Evolutionary conservation across 1,284 basidiomycete species (phyloP).

Genomic region (Trichosporon sp.): DNA sequence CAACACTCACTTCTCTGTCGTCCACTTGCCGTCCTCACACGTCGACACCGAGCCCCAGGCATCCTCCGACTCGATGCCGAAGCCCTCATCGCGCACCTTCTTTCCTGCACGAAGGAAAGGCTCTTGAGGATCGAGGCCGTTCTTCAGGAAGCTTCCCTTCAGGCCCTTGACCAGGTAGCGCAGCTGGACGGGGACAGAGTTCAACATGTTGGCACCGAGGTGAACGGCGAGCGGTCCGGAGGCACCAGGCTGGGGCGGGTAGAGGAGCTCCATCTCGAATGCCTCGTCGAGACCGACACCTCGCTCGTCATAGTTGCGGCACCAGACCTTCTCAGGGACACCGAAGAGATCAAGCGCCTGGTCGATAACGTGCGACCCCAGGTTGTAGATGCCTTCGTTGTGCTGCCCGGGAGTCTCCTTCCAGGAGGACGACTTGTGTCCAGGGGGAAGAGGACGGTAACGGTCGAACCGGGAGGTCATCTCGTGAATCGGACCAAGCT

Average conservation of each 20-base stretch:
- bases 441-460: slow-evolving; percentile 56
- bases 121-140: slow-evolving; percentile 72
- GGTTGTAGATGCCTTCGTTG: slow-evolving; percentile 49
- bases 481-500: slow-evolving; percentile 37
- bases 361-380: slow-evolving; percentile 59
- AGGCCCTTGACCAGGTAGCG: slow-evolving; percentile 60
- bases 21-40: slow-evolving; percentile 8
- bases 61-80: slow-evolving; percentile 18
- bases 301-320: slow-evolving; percentile 31
- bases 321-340: slow-evolving; percentile 58
- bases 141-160: slow-evolving; percentile 66
- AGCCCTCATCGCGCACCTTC: slow-evolving; percentile 20
- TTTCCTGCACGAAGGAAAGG: slow-evolving; percentile 47
- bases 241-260: slow-evolving; percentile 51
- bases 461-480: slow-evolving; percentile 60
- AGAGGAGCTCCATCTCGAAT: slow-evolving; percentile 63
- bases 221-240: slow-evolving; percentile 60
- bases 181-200: slow-evolving; percentile 57
- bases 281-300: slow-evolving; percentile 43
- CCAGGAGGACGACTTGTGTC: slow-evolving; percentile 54
- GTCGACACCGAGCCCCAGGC: slow-evolving; percentile 21
- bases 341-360: slow-evolving; percentile 73
- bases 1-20: background rate
- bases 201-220: slow-evolving; percentile 63
- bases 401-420: slow-evolving; percentile 48